A percentile compares a stretch with the other conserved stretches of the same genome.
These are phyloP conservation scores for Bertia moriformis DNA, from an alignment of 2,329 filamentous ascomycete species.

Conservation along the genomic window DNA sequence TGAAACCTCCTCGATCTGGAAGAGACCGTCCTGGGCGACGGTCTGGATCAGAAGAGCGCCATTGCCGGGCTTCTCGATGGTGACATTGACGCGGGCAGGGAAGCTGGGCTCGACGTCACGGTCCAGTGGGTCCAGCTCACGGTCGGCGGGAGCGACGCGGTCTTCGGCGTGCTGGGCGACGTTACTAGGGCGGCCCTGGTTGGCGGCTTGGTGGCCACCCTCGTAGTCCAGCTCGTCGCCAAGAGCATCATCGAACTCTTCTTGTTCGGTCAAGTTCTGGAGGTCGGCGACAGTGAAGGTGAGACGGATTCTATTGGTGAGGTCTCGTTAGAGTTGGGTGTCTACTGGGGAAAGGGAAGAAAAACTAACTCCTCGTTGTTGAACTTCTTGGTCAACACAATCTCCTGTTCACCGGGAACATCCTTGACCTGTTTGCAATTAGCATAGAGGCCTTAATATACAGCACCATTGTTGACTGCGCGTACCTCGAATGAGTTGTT, in stretches of 20 bases:
- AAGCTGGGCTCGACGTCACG: slow-evolving; percentile 41
- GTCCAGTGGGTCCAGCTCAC: slow-evolving; percentile 32
- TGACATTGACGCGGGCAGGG: slow-evolving; percentile 71
- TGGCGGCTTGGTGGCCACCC: slow-evolving; percentile 31
- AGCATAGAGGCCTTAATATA: not conserved
- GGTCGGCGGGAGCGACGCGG: slow-evolving; percentile 38
- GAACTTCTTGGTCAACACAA: slow-evolving; percentile 68
- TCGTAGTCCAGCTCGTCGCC: slow-evolving; percentile 33
- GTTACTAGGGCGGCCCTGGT: slow-evolving; percentile 40
- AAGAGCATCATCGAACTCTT: slow-evolving; percentile 39
- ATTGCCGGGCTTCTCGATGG: slow-evolving; percentile 73
- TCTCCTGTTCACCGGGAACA: slow-evolving; percentile 70
- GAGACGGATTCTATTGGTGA: slow-evolving; percentile 49
- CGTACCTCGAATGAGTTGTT: slow-evolving; percentile 69
- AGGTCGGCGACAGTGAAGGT: slow-evolving; percentile 77
- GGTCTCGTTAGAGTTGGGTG: slow-evolving; percentile 7
- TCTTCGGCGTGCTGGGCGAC: slow-evolving; percentile 38
- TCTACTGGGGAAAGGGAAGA: slow-evolving; percentile 15
- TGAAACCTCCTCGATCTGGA: slow-evolving; percentile 81
- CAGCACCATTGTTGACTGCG: slow-evolving; percentile 4
- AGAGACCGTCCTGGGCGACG: slow-evolving; percentile 68
- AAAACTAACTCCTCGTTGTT: slow-evolving; percentile 69
- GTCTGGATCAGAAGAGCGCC: slow-evolving; percentile 81
- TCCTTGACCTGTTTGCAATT: slow-evolving; percentile 42
- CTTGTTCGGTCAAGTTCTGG: slow-evolving; percentile 36